phyloP scores from a whole-genome alignment of 306 rosid species.

The Heteromeles arbutifolia region DNA sequence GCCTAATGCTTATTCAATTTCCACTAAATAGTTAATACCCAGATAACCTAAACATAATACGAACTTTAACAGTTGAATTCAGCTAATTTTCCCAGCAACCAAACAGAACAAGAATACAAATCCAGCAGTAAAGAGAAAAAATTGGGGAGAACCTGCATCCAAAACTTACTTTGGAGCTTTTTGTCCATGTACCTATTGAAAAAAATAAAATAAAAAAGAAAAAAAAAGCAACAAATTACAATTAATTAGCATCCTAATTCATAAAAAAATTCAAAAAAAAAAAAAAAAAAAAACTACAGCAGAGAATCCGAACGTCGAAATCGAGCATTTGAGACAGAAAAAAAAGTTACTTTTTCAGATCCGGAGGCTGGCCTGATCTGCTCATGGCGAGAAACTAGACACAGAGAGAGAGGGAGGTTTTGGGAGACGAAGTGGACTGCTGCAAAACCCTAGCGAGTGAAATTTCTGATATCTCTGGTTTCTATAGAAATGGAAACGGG shows the following conservation, averaged over 20 bases:
- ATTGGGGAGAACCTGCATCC: background rate
- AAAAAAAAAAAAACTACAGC: background rate
- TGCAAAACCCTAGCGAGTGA: constrained; percentile 37
- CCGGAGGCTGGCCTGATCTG: constrained; percentile 87
- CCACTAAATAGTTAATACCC: background rate
- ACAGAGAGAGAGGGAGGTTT: constrained; percentile 5
- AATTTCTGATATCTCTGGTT: background rate
- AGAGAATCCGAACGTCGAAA: background rate
- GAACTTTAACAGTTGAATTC: background rate
- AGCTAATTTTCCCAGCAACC: background rate
- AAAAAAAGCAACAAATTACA: background rate
- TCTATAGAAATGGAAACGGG: background rate
- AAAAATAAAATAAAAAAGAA: background rate
- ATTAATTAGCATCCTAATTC: background rate
- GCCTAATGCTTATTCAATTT: background rate
- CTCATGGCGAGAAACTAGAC: constrained; percentile 47
- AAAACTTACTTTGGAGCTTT: constrained; percentile 78
- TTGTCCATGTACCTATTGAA: constrained; percentile 86
- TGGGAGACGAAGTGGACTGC: background rate
- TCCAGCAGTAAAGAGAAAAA: background rate
- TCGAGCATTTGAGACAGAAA: background rate
- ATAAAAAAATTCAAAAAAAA: background rate
- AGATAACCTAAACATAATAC: background rate
- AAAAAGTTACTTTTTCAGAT: constrained; percentile 70
- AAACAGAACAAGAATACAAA: background rate